Conservation (phyloP, 768 basidiomycete species). For the Pholiota conissans region DNA sequence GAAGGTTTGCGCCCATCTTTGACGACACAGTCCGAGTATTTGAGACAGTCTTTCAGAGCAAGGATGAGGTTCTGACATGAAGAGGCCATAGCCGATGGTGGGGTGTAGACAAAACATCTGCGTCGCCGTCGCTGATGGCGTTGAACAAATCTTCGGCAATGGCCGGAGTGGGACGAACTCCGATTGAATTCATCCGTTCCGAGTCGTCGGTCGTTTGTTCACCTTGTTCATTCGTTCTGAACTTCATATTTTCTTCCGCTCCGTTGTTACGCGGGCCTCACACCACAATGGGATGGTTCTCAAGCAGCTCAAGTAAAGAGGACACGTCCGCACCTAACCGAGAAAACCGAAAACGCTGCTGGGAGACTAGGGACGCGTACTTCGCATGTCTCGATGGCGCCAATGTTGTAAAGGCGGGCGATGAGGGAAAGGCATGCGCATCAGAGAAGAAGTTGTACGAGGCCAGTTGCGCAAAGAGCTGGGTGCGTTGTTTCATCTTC, state of each 20-base stretch:
- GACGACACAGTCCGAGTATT: slow-evolving; percentile 85
- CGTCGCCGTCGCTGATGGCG: not conserved
- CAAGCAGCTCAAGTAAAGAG: slow-evolving; percentile 29
- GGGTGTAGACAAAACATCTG: not conserved
- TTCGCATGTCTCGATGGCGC: slow-evolving; percentile 79
- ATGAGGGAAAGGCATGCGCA: slow-evolving; percentile 64
- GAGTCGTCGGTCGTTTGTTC: too few species aligned
- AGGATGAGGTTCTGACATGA: slow-evolving; percentile 76
- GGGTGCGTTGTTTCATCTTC: slow-evolving; percentile 54
- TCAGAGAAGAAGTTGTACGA: slow-evolving; percentile 62
- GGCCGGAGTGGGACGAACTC: not conserved
- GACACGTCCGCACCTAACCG: slow-evolving; percentile 45
- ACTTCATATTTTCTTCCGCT: not conserved
- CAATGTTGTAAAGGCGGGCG: slow-evolving; percentile 70
- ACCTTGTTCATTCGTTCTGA: too few species aligned
- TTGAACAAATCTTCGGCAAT: not conserved
- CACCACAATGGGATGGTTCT: slow-evolving; percentile 43
- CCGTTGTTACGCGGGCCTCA: not conserved
- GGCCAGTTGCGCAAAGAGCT: slow-evolving; percentile 80
- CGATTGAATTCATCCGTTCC: not conserved
- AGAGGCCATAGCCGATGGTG: slow-evolving; percentile 57
- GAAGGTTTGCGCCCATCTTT: slow-evolving; percentile 80
- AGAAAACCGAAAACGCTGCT: slow-evolving; percentile 78
- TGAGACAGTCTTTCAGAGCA: slow-evolving; percentile 81
- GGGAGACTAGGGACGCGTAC: slow-evolving; percentile 82